Percentiles rank a stretch among this genome's conserved stretches.
Evolutionary conservation across 2,329 filamentous ascomycete genomes (phyloP).

Genomic region (Didymella glomerata): DNA sequence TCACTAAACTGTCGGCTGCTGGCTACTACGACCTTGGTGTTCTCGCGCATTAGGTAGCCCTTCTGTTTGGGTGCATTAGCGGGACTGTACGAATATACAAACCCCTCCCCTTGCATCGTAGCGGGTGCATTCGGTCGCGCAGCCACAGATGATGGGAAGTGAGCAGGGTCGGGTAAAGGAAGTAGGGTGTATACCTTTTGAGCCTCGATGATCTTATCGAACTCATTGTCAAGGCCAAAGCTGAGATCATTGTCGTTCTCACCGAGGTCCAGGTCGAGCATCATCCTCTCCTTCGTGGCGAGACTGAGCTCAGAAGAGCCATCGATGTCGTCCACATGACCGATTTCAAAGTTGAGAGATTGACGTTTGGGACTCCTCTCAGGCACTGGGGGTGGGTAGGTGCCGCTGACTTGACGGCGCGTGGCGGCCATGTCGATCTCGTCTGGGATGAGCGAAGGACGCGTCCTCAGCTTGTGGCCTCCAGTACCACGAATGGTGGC

Average conservation of each 20-base stretch:
- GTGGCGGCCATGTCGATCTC: slow-evolving; percentile 88
- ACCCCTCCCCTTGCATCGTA: slow-evolving; percentile 42
- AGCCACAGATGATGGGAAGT: slow-evolving; percentile 39
- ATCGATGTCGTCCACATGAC: slow-evolving; percentile 41
- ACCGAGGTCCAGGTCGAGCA: slow-evolving; percentile 81
- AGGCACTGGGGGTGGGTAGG: slow-evolving; percentile 60
- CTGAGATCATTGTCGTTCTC: slow-evolving; percentile 75
- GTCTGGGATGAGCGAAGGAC: slow-evolving; percentile 85
- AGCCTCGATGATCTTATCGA: slow-evolving; percentile 91
- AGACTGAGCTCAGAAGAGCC: slow-evolving; percentile 41
- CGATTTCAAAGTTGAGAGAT: slow-evolving; percentile 46
- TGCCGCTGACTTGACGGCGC: slow-evolving; percentile 83
- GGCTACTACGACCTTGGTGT: slow-evolving; percentile 96
- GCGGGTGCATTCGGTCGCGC: slow-evolving; percentile 30
- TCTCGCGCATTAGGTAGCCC: slow-evolving; percentile 98
- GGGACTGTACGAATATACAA: slow-evolving; percentile 42
- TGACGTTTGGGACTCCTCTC: slow-evolving; percentile 50
- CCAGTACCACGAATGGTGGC: slow-evolving; percentile 91
- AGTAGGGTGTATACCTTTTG: slow-evolving; percentile 82
- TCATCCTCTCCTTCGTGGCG: slow-evolving; percentile 52
- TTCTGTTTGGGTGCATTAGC: slow-evolving; percentile 76
- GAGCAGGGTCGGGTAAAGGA: slow-evolving; percentile 46
- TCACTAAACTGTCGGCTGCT: slow-evolving; percentile 68
- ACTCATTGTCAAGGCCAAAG: slow-evolving; percentile 88
- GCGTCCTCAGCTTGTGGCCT: slow-evolving; percentile 80